A percentile compares a stretch with the other conserved stretches of the same genome.
These are phyloP conservation scores for Aspergillus hiratsukae DNA, from an alignment of 2,329 filamentous ascomycete species.

Conservation along the genomic window DNA sequence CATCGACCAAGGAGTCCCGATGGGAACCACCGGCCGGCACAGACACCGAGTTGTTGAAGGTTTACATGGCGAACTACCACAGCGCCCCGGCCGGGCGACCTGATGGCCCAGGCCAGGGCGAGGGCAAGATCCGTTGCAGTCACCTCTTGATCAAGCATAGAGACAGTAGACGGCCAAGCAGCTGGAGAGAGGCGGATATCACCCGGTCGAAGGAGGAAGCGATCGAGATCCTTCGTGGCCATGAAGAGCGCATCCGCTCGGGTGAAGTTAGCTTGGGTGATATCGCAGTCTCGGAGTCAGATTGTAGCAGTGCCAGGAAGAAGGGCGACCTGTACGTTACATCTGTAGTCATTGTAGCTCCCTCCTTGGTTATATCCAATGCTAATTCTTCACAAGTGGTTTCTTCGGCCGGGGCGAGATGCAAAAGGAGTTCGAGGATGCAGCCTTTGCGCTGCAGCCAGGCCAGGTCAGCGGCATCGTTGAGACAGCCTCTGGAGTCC, in stretches of 20 bases:
- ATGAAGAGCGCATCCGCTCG: conserved; percentile 71
- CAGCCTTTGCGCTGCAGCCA: conserved; percentile 81
- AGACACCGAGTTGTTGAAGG: conserved; percentile 86
- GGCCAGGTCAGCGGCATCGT: conserved; percentile 84
- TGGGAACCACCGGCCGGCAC: conserved; percentile 91
- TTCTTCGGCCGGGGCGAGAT: conserved; percentile 94
- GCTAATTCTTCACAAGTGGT: conserved; percentile 50
- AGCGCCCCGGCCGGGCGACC: conserved; percentile 46
- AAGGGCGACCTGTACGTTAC: conserved; percentile 71
- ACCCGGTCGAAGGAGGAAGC: conserved; percentile 87
- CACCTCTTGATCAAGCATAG: conserved; percentile 93
- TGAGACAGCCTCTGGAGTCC: conserved; percentile 88
- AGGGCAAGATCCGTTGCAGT: conserved; percentile 86
- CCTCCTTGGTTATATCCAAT: background rate
- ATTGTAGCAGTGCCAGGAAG: conserved; percentile 94
- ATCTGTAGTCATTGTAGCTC: background rate
- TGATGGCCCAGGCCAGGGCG: conserved; percentile 41
- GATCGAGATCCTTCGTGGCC: conserved; percentile 65
- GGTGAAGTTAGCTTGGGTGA: conserved; percentile 70
- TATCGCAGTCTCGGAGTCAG: conserved; percentile 81
- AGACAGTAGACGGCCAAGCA: conserved; percentile 80
- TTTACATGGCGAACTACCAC: conserved; percentile 88
- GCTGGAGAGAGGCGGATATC: conserved; percentile 89
- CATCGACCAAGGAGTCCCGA: conserved; percentile 76
- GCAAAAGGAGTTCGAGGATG: conserved; percentile 98